These are phyloP conservation scores for Enterospora canceri DNA, from an alignment of 371 early-diverging fungal species.

Conservation along the genomic window DNA sequence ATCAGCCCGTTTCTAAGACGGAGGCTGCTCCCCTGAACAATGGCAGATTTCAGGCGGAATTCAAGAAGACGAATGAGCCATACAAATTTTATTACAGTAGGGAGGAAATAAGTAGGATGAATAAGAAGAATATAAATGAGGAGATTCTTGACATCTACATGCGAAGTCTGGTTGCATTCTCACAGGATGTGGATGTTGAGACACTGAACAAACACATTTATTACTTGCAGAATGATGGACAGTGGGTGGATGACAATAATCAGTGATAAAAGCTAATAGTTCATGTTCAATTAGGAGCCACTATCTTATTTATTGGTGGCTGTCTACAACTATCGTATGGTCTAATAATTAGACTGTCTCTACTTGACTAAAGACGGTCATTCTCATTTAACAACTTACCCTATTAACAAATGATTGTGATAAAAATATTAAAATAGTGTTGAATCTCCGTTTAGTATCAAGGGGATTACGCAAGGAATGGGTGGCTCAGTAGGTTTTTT, in stretches of 20 bases:
- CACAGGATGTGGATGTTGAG: background rate
- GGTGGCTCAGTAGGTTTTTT: no score
- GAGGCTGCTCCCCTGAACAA: no score
- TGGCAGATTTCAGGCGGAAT: background rate
- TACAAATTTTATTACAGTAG: background rate
- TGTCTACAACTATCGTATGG: no score
- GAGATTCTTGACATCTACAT: constrained; percentile 10
- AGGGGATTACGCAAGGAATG: no score
- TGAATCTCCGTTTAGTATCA: no score
- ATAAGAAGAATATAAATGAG: constrained; percentile 14
- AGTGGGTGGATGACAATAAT: constrained; percentile 41
- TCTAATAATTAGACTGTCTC: no score
- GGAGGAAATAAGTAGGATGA: background rate
- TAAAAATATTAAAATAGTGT: no score
- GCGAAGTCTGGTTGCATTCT: constrained; percentile 6
- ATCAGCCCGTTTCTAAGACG: background rate
- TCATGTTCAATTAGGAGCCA: no score
- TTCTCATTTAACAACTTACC: no score
- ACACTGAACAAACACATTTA: constrained; percentile 6
- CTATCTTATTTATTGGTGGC: no score
- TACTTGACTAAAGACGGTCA: no score
- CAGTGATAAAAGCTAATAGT: constrained; percentile 36
- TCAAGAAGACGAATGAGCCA: background rate
- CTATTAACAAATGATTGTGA: no score
- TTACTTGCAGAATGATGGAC: constrained; percentile 25